These are phyloP conservation scores for Asterochloris erici DNA, from an alignment of 139 green algal species.

Conservation along the genomic window DNA sequence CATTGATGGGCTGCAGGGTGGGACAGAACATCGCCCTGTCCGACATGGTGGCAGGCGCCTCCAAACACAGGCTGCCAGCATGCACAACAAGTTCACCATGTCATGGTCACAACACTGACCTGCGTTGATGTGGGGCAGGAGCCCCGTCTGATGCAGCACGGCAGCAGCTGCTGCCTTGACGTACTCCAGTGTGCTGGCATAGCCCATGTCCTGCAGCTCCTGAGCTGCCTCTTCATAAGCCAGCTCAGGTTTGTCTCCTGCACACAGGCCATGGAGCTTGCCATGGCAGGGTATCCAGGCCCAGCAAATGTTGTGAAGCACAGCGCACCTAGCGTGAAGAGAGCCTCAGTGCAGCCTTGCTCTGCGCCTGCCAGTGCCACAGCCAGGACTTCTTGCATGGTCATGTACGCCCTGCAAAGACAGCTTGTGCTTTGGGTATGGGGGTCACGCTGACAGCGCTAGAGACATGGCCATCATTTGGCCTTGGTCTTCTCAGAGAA, in stretches of 20 bases:
- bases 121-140: constrained; percentile 88
- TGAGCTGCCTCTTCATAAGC: constrained; percentile 55
- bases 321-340: constrained; percentile 79
- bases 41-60: not conserved
- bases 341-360: constrained; percentile 78
- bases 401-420: constrained; percentile 67
- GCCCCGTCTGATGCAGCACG: constrained; percentile 59
- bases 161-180: constrained; percentile 47
- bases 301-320: not conserved
- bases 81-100: constrained; percentile 19
- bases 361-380: constrained; percentile 53
- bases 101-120: not conserved
- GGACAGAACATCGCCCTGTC: constrained; percentile 68
- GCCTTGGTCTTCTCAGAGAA: not conserved
- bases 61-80: not conserved
- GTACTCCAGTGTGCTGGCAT: constrained; percentile 71
- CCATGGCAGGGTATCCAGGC: not conserved
- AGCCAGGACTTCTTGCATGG: constrained; percentile 68
- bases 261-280: not conserved
- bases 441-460: not conserved
- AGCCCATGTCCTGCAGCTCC: constrained; percentile 69
- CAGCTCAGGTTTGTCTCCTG: constrained; percentile 85
- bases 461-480: not conserved
- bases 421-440: not conserved
- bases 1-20: constrained; percentile 69